Evolutionary conservation across 495 filamentous ascomycete species (phyloP).

Genomic region (Glarea lozoyensis): DNA sequence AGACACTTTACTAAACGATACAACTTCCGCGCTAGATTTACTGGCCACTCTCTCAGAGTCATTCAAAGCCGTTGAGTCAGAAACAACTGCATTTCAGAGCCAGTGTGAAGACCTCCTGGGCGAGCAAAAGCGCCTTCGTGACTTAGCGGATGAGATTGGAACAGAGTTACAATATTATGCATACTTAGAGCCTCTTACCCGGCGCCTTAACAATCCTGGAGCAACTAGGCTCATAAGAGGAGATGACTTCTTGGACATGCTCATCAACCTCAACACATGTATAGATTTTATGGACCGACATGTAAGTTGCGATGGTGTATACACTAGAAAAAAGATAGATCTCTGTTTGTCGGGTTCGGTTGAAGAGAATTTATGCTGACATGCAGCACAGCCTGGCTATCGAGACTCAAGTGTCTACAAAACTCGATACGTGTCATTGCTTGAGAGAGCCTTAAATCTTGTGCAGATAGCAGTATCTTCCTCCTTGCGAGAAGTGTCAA

Average conservation of each 20-base stretch:
- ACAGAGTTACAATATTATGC: constrained; percentile 85
- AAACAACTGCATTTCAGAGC: constrained; percentile 83
- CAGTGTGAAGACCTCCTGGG: constrained; percentile 80
- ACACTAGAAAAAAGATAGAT: too few species aligned
- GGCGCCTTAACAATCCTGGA: constrained; percentile 84
- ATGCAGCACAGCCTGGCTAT: constrained; percentile 60
- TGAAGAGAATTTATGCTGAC: constrained; percentile 13
- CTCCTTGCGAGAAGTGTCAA: constrained; percentile 49
- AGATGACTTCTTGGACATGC: constrained; percentile 75
- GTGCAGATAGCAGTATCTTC: constrained; percentile 39
- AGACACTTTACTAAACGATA: constrained; percentile 66
- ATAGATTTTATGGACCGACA: constrained; percentile 82
- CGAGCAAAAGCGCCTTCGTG: constrained; percentile 67
- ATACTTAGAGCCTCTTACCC: constrained; percentile 83
- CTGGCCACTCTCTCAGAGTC: constrained; percentile 70
- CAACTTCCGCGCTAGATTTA: constrained; percentile 60
- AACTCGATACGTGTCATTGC: constrained; percentile 79
- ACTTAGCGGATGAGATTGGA: constrained; percentile 70
- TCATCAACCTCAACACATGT: constrained; percentile 76
- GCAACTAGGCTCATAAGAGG: constrained; percentile 74
- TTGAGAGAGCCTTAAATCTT: constrained; percentile 46
- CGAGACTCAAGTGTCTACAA: constrained; percentile 82
- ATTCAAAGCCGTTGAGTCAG: constrained; percentile 76
- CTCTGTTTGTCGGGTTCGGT: neutral
- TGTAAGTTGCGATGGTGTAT: constrained; percentile 50